Conservation (phyloP, 345 rosid genomes). For the Viola odorata region DNA sequence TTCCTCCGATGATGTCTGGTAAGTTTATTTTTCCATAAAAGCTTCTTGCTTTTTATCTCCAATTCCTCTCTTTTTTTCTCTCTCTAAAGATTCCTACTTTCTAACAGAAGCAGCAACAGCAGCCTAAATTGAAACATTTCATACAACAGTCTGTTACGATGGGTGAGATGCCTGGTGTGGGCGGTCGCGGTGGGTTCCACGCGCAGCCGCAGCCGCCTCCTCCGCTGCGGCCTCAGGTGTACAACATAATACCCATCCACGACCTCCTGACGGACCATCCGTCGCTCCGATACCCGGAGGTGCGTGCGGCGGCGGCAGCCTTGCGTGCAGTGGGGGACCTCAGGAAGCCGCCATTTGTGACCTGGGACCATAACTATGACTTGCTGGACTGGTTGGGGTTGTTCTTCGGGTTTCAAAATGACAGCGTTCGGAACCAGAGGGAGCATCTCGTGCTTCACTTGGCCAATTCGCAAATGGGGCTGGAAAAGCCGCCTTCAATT, state of each 20-base stretch:
- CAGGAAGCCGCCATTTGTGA: constrained; percentile 46
- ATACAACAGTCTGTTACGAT: neutral
- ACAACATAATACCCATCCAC: constrained; percentile 81
- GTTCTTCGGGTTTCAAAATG: constrained; percentile 68
- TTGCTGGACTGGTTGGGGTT: constrained; percentile 72
- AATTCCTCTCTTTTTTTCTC: neutral
- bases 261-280: constrained; percentile 66
- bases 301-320: constrained; percentile 65
- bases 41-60: no score
- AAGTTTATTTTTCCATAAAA: no score
- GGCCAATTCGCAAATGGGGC: constrained; percentile 85
- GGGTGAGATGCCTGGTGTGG: neutral
- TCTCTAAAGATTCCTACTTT: neutral
- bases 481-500: constrained; percentile 37
- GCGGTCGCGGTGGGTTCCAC: neutral
- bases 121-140: no score
- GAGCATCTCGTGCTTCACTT: constrained; percentile 88
- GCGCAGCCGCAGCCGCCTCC: constrained; percentile 32
- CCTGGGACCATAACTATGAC: constrained; percentile 50
- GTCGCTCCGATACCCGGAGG: constrained; percentile 63
- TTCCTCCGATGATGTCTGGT: no score
- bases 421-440: constrained; percentile 74
- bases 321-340: constrained; percentile 53
- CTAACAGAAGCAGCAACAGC: neutral
- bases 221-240: constrained; percentile 22